phyloP scores from a whole-genome alignment of 805 yeast genomes.

The Cyberlindnera subsufficiens region DNA sequence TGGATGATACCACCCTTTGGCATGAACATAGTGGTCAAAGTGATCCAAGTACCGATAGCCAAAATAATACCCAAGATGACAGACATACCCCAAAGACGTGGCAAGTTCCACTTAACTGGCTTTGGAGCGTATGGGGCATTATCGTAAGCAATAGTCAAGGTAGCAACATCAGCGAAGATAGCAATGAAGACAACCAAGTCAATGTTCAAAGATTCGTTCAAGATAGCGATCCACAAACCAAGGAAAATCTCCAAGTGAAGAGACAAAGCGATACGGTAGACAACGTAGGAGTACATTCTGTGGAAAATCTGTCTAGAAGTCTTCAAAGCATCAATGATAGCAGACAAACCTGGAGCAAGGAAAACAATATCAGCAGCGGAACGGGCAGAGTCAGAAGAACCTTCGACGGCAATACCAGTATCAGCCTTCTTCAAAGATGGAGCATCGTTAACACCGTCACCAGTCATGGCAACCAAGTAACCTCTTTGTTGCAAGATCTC shows the following conservation, averaged over 20 bases:
- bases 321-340: conserved; percentile 90
- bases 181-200: conserved; percentile 94
- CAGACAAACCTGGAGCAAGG: conserved; percentile 93
- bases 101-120: conserved; percentile 96
- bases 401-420: conserved; percentile 97
- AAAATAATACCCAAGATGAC: conserved; percentile 77
- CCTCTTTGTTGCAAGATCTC: conserved; percentile 94
- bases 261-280: conserved; percentile 95
- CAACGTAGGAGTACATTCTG: conserved; percentile 98
- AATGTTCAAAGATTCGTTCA: conserved; percentile 81
- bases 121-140: conserved; percentile 90
- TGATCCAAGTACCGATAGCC: conserved; percentile 92
- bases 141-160: conserved; percentile 95
- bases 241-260: conserved; percentile 91
- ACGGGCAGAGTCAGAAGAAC: conserved; percentile 96
- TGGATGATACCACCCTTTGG: conserved; percentile 91
- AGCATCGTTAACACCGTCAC: conserved; percentile 99
- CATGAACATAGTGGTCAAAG: conserved; percentile 89
- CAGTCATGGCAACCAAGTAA: conserved; percentile 98
- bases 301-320: conserved; percentile 97
- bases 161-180: conserved; percentile 95
- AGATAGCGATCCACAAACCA: conserved; percentile 95
- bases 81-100: conserved; percentile 97
- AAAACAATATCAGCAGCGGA: conserved; percentile 96
- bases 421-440: conserved; percentile 96